Percentiles rank a stretch among this genome's conserved stretches.
phyloP scores from a whole-genome alignment of 73 alveolate genomes.

The Effrenium voratum region DNA sequence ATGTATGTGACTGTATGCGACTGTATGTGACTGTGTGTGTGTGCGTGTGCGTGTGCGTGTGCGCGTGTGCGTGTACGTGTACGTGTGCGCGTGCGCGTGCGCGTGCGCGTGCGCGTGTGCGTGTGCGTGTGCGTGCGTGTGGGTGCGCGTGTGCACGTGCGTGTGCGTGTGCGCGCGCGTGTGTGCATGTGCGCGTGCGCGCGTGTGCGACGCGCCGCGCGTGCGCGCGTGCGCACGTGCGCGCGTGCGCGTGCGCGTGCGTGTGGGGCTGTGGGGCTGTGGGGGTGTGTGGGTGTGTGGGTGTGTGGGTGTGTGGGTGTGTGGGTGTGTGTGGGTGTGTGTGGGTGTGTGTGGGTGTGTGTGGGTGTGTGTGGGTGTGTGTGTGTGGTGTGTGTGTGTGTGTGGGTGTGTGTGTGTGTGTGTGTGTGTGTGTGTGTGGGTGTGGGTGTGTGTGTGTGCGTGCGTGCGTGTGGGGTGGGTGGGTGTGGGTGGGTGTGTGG shows the following conservation, averaged over 20 bases:
- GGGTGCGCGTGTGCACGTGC: neutral
- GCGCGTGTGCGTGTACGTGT: conserved; percentile 16
- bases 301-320: neutral
- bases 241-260: neutral
- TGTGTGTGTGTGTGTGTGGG: no score
- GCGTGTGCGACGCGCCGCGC: neutral
- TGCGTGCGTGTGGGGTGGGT: no score
- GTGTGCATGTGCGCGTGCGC: neutral
- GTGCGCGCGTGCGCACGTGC: neutral
- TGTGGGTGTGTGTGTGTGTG: no score
- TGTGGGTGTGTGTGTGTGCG: no score
- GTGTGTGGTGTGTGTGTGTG: no score
- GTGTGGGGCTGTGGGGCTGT: no score
- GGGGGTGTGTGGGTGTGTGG: neutral
- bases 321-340: no score
- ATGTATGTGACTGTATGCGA: neutral
- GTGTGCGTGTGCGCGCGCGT: neutral
- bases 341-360: no score
- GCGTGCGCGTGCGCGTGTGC: neutral
- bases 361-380: no score
- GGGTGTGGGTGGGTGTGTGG: no score
- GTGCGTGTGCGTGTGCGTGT: conserved; percentile 16
- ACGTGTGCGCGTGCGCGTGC: conserved; percentile 15
- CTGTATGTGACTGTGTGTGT: neutral
- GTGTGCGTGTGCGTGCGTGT: neutral